phyloP scores from a whole-genome alignment of 2,329 filamentous ascomycete species.

The Ophiostoma novo-ulmi region DNA sequence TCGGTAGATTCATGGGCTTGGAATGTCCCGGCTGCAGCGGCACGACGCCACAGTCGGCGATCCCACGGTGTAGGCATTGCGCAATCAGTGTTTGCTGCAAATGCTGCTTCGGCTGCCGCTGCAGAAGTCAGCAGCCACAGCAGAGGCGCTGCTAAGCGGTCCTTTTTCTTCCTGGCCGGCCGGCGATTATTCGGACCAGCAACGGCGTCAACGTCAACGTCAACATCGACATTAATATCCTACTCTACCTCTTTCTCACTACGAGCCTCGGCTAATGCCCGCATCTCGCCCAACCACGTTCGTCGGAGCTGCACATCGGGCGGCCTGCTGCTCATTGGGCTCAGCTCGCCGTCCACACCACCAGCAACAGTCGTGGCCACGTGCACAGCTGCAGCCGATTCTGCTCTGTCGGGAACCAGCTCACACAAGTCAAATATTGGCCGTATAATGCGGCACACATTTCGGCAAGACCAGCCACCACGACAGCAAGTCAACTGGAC shows the following conservation, averaged over 20 bases:
- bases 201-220: background rate
- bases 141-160: constrained; percentile 9
- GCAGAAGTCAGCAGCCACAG: constrained; percentile 17
- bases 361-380: constrained; percentile 38
- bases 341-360: constrained; percentile 38
- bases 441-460: constrained; percentile 38
- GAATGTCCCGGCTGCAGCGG: constrained; percentile 24
- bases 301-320: constrained; percentile 51
- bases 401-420: constrained; percentile 31
- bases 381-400: constrained; percentile 39
- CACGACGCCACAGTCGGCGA: constrained; percentile 20
- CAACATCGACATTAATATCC: background rate
- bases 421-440: constrained; percentile 33
- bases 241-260: background rate
- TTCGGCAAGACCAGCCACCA: constrained; percentile 27
- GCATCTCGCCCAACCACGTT: constrained; percentile 38
- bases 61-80: constrained; percentile 23
- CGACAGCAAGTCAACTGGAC: background rate
- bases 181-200: constrained; percentile 20
- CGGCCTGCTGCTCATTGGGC: constrained; percentile 48
- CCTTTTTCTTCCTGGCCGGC: constrained; percentile 17
- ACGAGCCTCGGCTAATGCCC: constrained; percentile 19
- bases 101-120: constrained; percentile 13
- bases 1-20: constrained; percentile 29
- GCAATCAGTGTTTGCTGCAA: constrained; percentile 17